These are phyloP conservation scores for Westerdykella aurantiaca DNA, from an alignment of 2,329 filamentous ascomycete genomes.

Conservation along the genomic window DNA sequence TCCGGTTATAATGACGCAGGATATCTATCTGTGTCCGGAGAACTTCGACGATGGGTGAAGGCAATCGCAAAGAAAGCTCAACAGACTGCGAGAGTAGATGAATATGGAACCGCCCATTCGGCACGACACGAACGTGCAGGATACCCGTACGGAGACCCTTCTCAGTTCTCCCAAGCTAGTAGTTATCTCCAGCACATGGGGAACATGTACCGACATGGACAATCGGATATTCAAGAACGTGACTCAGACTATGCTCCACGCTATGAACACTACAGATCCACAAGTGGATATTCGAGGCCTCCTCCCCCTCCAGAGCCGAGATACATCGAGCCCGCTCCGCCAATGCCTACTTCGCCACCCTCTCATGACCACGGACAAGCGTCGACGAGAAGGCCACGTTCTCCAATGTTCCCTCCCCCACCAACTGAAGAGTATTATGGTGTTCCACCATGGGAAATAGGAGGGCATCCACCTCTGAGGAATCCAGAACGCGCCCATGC, in stretches of 20 bases:
- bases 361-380: too few species aligned
- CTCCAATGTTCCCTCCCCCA: too few species aligned
- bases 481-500: too few species aligned
- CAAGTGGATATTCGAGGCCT: neutral
- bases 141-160: neutral
- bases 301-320: neutral
- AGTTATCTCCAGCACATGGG: neutral
- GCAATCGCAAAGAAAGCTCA: neutral
- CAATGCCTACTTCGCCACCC: too few species aligned
- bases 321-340: neutral
- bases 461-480: too few species aligned
- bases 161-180: too few species aligned
- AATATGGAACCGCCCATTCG: neutral
- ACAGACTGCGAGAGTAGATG: neutral
- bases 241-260: neutral
- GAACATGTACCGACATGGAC: neutral
- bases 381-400: too few species aligned
- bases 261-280: neutral
- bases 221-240: neutral
- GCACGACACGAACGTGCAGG: neutral
- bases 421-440: too few species aligned
- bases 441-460: too few species aligned
- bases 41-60: slow-evolving; percentile 10
- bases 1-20: slow-evolving; percentile 1
- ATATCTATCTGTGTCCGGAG: slow-evolving; percentile 10